Evolutionary conservation across 2,329 filamentous ascomycete species (phyloP).

Genomic region (Aspergillus sp.): DNA sequence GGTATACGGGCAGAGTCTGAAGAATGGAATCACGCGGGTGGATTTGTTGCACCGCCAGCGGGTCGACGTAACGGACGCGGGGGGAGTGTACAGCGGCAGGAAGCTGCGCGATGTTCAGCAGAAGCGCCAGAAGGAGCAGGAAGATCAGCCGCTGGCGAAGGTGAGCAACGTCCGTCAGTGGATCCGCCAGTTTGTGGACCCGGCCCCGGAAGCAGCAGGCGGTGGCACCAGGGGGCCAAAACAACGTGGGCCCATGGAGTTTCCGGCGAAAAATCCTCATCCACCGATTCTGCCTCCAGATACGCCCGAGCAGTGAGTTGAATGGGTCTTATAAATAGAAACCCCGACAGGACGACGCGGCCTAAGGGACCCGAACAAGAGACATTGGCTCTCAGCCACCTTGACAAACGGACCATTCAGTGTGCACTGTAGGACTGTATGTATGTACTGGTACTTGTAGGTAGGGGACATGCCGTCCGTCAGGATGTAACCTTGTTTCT

Average conservation of each 20-base stretch:
- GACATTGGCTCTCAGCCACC: not conserved
- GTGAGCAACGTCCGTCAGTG: conserved; percentile 70
- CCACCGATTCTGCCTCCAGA: conserved; percentile 16
- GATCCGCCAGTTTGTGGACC: conserved; percentile 68
- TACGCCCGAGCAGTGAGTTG: conserved; percentile 10
- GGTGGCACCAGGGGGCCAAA: conserved; percentile 16
- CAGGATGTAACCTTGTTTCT: no score
- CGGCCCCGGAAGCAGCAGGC: conserved; percentile 30
- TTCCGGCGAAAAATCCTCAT: not conserved
- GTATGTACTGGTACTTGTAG: no score
- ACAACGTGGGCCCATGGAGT: not conserved
- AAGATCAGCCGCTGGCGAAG: conserved; percentile 59
- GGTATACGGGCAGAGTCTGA: conserved; percentile 82
- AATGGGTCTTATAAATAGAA: conserved; percentile 18
- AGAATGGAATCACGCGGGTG: conserved; percentile 67
- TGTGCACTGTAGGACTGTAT: no score
- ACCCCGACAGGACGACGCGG: not conserved
- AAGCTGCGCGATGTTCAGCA: conserved; percentile 41
- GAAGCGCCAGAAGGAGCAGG: conserved; percentile 19
- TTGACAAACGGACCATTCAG: no score
- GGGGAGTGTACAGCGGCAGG: conserved; percentile 57
- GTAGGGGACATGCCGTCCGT: no score
- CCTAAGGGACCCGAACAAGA: not conserved
- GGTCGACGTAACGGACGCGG: conserved; percentile 52
- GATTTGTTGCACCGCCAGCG: conserved; percentile 63